phyloP scores from a whole-genome alignment of 495 filamentous ascomycete species.

The Evansstolkia leycettana region DNA sequence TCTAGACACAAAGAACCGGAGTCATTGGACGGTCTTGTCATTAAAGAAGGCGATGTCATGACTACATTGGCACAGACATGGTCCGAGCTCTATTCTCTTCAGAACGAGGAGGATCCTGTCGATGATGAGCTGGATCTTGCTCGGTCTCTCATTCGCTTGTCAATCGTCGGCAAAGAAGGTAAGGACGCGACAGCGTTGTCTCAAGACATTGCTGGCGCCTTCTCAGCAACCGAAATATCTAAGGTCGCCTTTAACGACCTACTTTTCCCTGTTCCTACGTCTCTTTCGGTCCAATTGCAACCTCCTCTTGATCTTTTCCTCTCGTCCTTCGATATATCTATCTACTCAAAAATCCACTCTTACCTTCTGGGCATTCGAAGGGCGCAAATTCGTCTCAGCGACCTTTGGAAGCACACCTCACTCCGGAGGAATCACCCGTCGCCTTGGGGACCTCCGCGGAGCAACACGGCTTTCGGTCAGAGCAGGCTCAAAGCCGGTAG shows the following conservation, averaged over 20 bases:
- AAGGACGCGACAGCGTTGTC: conserved; percentile 17
- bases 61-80: conserved; percentile 63
- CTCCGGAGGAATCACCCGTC: conserved; percentile 65
- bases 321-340: conserved; percentile 54
- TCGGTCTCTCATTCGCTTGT: conserved; percentile 60
- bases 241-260: conserved; percentile 58
- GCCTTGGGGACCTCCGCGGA: conserved; percentile 51
- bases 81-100: conserved; percentile 61
- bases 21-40: conserved; percentile 41
- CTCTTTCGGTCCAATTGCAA: conserved; percentile 57
- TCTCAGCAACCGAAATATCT: conserved; percentile 18
- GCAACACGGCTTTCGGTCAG: conserved; percentile 43
- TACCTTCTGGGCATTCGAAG: conserved; percentile 77
- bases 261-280: conserved; percentile 64
- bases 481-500: conserved; percentile 42
- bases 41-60: conserved; percentile 80
- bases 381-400: conserved; percentile 66
- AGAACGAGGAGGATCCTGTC: conserved; percentile 59
- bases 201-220: conserved; percentile 21
- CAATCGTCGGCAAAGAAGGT: conserved; percentile 29
- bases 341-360: conserved; percentile 71
- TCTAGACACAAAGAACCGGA: conserved; percentile 13
- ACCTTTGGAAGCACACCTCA: conserved; percentile 71
- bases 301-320: conserved; percentile 85
- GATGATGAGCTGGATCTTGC: conserved; percentile 72